These are phyloP conservation scores for Quercus agrifolia DNA, from an alignment of 306 rosid genomes.

Conservation along the genomic window DNA sequence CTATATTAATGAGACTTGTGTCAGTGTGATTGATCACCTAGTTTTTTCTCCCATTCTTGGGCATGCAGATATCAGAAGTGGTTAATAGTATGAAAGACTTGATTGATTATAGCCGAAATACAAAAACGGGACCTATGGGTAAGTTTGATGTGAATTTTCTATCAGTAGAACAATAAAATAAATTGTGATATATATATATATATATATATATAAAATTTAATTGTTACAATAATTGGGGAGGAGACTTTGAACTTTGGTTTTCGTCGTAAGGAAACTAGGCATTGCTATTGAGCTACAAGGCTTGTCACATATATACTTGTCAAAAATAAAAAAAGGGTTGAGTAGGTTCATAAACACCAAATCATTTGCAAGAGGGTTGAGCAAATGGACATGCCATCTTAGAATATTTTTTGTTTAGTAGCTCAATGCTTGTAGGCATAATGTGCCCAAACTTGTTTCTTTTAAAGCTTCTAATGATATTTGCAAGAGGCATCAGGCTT, in stretches of 20 bases:
- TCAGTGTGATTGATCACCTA: background rate
- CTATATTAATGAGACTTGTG: background rate
- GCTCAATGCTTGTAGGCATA: background rate
- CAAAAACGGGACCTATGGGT: slow-evolving; percentile 94
- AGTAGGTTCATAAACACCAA: too few species aligned
- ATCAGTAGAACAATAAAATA: background rate
- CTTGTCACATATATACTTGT: too few species aligned
- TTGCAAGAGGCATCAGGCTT: too few species aligned
- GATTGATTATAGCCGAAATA: slow-evolving; percentile 95
- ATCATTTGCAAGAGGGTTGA: background rate
- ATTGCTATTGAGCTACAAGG: too few species aligned
- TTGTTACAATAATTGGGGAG: too few species aligned
- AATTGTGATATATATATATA: too few species aligned
- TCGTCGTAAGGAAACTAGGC: too few species aligned
- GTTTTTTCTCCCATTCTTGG: slow-evolving; percentile 9
- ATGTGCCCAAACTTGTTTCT: background rate
- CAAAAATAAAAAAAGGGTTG: too few species aligned
- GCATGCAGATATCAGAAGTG: slow-evolving; percentile 90
- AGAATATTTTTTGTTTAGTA: background rate
- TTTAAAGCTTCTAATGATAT: background rate
- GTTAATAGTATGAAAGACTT: slow-evolving; percentile 99
- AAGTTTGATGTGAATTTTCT: slow-evolving; percentile 27
- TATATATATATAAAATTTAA: too few species aligned
- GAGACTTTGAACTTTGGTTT: too few species aligned
- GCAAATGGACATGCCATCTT: background rate